Percentiles rank a stretch among this genome's conserved stretches.
Evolutionary conservation across 805 yeast species (phyloP).

Genomic region (Saccharomycopsis sp.): DNA sequence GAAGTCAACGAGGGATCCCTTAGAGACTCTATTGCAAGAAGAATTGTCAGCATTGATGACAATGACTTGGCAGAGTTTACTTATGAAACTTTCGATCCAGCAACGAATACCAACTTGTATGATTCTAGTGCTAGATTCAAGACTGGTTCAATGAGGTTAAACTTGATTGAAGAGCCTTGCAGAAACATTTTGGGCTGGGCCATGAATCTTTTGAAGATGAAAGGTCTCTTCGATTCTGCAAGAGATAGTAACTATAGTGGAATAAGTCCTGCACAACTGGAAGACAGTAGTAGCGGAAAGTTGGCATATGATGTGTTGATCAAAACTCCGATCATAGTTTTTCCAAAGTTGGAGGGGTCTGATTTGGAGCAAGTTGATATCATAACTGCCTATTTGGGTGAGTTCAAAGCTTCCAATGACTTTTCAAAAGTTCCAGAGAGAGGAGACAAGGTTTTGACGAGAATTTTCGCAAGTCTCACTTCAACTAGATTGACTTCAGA

Average conservation of each 20-base stretch:
- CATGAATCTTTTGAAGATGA: slow-evolving; percentile 74
- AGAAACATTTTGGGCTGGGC: slow-evolving; percentile 57
- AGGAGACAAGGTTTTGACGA: slow-evolving; percentile 35
- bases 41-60: slow-evolving; percentile 72
- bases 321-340: slow-evolving; percentile 74
- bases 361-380: slow-evolving; percentile 41
- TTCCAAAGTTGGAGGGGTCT: slow-evolving; percentile 51
- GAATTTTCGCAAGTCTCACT: slow-evolving; percentile 59
- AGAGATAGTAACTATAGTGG: slow-evolving; percentile 82
- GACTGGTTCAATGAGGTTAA: slow-evolving; percentile 68
- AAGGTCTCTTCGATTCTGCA: slow-evolving; percentile 79
- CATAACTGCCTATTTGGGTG: slow-evolving; percentile 72
- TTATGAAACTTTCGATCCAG: slow-evolving; percentile 71
- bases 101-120: slow-evolving; percentile 37
- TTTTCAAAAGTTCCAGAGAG: slow-evolving; percentile 31
- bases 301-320: slow-evolving; percentile 66
- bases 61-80: slow-evolving; percentile 69
- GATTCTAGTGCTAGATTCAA: slow-evolving; percentile 52
- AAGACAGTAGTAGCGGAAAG: slow-evolving; percentile 43
- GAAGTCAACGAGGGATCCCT: slow-evolving; percentile 60
- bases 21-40: slow-evolving; percentile 48
- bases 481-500: slow-evolving; percentile 60
- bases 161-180: slow-evolving; percentile 76
- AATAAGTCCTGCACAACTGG: slow-evolving; percentile 50
- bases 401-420: slow-evolving; percentile 57